Evolutionary conservation across 2,329 filamentous ascomycete genomes (phyloP), one percentile per base, ranked within the genome.

Genomic region (Falciphora oryzae): DNA sequence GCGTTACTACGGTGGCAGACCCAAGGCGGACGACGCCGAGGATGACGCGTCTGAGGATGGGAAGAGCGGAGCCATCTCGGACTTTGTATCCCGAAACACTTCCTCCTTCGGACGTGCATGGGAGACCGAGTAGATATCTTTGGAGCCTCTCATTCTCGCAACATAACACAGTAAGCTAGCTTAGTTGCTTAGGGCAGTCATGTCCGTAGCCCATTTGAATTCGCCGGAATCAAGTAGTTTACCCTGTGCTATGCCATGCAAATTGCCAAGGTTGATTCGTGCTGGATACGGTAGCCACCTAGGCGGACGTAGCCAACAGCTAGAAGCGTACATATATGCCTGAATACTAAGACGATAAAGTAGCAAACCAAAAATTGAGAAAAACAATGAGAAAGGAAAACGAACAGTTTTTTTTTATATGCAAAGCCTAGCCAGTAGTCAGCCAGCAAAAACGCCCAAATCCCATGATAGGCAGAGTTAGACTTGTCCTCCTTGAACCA

Each of bases 1-100:
- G 35, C 67, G 67, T 25, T 67, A 67, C 61, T 58, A 58, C 28
- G 27, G 50, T 28, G 27, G 62, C 32, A 32, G 57, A 35, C 22
- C 56, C 16, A 59, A 53, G 29, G 29, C 57, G 29, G 59, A 61
- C 18, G 50, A 58, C 11, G 29, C 3, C 10, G 29, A 31, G 29
- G 58, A 27, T 11, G n/a, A 28, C 14, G 58, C 50, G 29, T 25
- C 27, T 2, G 61, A 56, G 50, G 27, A 57, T 27, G 61, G 53
- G 14, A 32, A 25, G 10, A 35, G 53, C 50, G 57, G 57, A 16
- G 32, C 38, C 2, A 14, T 13, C 10, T 13, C 25, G 10, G 59
- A 61, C n/a, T 61, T 44, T 27, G 59, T 61, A 8, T 53, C 44
- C 4, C 44, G n/a, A 6, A n/a, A 53, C n/a, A 53, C 3, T 10